These are phyloP conservation scores for Pinus taeda DNA, from an alignment of 75 land plant genomes.

Conservation along the genomic window DNA sequence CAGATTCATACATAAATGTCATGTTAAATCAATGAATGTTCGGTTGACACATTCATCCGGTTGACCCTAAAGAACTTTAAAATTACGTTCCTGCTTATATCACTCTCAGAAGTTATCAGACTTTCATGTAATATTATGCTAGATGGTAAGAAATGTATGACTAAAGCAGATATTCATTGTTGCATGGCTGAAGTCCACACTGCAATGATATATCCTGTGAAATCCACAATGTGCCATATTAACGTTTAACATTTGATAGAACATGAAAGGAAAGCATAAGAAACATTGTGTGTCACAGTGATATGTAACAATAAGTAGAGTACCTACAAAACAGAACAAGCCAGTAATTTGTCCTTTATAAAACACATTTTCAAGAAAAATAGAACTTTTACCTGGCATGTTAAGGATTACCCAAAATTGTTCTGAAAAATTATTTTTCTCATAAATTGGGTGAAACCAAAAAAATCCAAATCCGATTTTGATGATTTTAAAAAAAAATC, in stretches of 20 bases:
- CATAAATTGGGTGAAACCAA: no score
- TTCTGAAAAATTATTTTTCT: no score
- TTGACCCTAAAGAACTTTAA: neutral
- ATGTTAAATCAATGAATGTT: neutral
- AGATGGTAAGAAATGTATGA: conserved; percentile 62
- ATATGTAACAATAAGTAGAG: neutral
- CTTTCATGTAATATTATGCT: conserved; percentile 66
- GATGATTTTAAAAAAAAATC: no score
- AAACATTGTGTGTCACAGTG: neutral
- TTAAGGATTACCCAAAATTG: no score
- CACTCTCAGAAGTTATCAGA: neutral
- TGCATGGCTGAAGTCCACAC: conserved; percentile 37
- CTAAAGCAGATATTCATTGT: conserved; percentile 18
- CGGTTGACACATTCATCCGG: neutral
- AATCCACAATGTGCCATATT: conserved; percentile 2
- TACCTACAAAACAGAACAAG: neutral
- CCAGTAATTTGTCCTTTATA: neutral
- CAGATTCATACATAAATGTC: conserved; percentile 36
- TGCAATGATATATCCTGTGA: conserved; percentile 73
- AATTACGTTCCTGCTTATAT: neutral
- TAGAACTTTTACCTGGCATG: no score
- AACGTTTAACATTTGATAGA: neutral
- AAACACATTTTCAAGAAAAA: neutral
- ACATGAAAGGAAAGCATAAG: neutral
- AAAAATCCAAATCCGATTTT: no score